phyloP scores from a whole-genome alignment of 805 yeast species.

The Kockiozyma suomiensis region DNA sequence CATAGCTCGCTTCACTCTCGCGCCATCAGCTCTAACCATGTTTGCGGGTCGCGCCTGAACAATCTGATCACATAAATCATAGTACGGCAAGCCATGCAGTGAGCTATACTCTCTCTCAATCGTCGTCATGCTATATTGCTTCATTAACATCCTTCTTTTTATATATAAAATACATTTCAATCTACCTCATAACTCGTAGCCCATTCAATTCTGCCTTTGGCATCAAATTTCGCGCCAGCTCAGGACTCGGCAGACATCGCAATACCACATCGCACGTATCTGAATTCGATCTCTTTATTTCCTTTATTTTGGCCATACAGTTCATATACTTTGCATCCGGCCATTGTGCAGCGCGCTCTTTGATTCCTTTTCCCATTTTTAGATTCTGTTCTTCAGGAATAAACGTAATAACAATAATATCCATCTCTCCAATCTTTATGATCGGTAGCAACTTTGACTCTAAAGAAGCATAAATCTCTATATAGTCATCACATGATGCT shows the following conservation, averaged over 20 bases:
- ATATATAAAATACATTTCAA: background rate
- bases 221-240: conserved; percentile 57
- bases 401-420: conserved; percentile 66
- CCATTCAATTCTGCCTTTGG: conserved; percentile 68
- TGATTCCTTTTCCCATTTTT: background rate
- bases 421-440: conserved; percentile 68
- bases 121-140: conserved; percentile 63
- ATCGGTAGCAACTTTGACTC: conserved; percentile 56
- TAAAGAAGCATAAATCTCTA: conserved; percentile 79
- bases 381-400: conserved; percentile 46
- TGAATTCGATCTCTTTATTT: conserved; percentile 60
- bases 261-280: conserved; percentile 76
- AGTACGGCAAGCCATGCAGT: conserved; percentile 76
- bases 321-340: conserved; percentile 43
- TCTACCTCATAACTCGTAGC: conserved; percentile 68
- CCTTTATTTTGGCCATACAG: conserved; percentile 80
- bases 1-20: conserved; percentile 50
- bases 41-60: conserved; percentile 63
- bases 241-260: conserved; percentile 56
- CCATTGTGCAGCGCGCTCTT: conserved; percentile 7
- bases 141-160: background rate
- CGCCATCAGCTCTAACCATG: conserved; percentile 43
- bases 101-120: conserved; percentile 92
- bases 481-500: conserved; percentile 80
- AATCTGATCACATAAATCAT: conserved; percentile 71